phyloP scores from a whole-genome alignment of 495 filamentous ascomycete genomes.

The Aspergillus avenaceus region DNA sequence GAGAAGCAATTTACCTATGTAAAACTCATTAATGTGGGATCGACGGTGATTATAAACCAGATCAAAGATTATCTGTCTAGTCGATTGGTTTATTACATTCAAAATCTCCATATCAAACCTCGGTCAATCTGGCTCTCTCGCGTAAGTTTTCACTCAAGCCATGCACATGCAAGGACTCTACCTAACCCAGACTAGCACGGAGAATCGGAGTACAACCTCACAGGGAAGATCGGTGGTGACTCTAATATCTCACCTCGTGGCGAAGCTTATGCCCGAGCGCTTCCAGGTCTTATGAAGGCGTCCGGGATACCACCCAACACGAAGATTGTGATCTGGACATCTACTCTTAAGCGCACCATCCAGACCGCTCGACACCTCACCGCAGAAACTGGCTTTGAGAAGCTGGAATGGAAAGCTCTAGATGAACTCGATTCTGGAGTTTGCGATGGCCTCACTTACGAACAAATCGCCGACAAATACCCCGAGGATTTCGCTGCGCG shows the following conservation, averaged over 20 bases:
- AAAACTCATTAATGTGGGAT: constrained; percentile 94
- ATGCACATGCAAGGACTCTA: not conserved
- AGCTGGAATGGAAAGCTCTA: constrained; percentile 96
- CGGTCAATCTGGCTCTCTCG: constrained; percentile 95
- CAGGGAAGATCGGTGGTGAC: constrained; percentile 87
- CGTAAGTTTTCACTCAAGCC: constrained; percentile 47
- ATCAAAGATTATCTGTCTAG: constrained; percentile 96
- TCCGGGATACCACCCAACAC: constrained; percentile 73
- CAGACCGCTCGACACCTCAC: constrained; percentile 78
- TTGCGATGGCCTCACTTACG: constrained; percentile 93
- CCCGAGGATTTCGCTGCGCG: constrained; percentile 92
- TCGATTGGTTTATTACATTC: constrained; percentile 93
- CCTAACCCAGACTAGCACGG: constrained; percentile 61
- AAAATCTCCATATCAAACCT: constrained; percentile 98
- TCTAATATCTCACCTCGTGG: constrained; percentile 82
- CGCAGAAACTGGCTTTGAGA: constrained; percentile 66
- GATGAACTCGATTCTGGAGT: constrained; percentile 96
- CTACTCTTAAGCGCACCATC: constrained; percentile 88
- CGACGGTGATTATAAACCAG: constrained; percentile 93
- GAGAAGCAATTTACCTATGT: constrained; percentile 87
- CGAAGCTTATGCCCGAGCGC: constrained; percentile 73
- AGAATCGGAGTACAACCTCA: constrained; percentile 86
- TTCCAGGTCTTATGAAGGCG: constrained; percentile 74
- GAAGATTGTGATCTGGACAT: constrained; percentile 94
- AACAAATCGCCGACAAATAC: constrained; percentile 83